These are phyloP conservation scores for Arachis hypogaea DNA, from an alignment of 306 rosid genomes.

Conservation along the genomic window DNA sequence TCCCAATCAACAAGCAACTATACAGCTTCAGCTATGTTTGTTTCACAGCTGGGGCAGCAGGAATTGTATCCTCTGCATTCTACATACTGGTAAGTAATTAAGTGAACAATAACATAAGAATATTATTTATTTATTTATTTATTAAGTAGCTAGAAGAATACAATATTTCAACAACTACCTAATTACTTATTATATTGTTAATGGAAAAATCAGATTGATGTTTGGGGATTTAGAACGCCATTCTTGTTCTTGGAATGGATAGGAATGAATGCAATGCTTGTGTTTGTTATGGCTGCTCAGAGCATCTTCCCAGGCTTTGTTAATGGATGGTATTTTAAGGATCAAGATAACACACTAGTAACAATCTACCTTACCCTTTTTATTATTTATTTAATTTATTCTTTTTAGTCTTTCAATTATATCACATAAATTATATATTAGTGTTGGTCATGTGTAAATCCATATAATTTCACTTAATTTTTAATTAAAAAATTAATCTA, in stretches of 20 bases:
- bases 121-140: not conserved
- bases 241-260: slow-evolving; percentile 77
- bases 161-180: too few species aligned
- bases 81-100: slow-evolving; percentile 50
- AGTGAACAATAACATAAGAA: too few species aligned
- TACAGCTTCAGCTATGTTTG: slow-evolving; percentile 80
- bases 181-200: not conserved
- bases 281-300: slow-evolving; percentile 74
- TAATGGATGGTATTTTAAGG: slow-evolving; percentile 68
- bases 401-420: not conserved
- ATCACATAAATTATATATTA: not conserved
- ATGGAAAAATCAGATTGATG: slow-evolving; percentile 58
- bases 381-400: not conserved
- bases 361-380: not conserved
- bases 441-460: too few species aligned
- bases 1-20: slow-evolving; percentile 79
- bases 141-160: not conserved
- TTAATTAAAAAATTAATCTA: too few species aligned
- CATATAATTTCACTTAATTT: too few species aligned
- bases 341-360: slow-evolving; percentile 51
- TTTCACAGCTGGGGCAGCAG: slow-evolving; percentile 78
- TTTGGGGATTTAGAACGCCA: slow-evolving; percentile 64
- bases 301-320: slow-evolving; percentile 71
- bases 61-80: slow-evolving; percentile 65
- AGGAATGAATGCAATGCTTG: slow-evolving; percentile 85